These are phyloP conservation scores for Gentiana dahurica DNA, from an alignment of 257 asterid species.

Conservation along the genomic window DNA sequence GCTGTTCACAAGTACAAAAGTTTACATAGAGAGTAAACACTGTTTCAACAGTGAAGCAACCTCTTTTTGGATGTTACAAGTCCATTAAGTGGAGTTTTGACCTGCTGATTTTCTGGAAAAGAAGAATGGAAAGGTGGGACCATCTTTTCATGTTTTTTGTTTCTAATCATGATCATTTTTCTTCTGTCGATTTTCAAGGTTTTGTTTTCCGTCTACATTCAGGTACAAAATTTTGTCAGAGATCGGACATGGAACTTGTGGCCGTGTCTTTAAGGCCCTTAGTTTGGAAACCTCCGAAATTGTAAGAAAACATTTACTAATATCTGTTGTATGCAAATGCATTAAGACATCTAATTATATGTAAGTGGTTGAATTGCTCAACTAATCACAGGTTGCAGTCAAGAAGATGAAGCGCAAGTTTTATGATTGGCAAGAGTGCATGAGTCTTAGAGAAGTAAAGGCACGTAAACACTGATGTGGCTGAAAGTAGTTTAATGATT, in stretches of 20 bases:
- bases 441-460: conserved; percentile 85
- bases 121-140: conserved; percentile 68
- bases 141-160: background rate
- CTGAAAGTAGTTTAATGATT: background rate
- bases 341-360: no score
- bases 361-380: no score
- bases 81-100: conserved; percentile 36
- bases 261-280: conserved; percentile 84
- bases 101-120: conserved; percentile 7
- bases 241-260: conserved; percentile 93
- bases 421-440: conserved; percentile 82
- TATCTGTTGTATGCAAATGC: background rate
- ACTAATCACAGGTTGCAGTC: conserved; percentile 62
- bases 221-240: conserved; percentile 76
- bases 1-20: conserved; percentile 34
- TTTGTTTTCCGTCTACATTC: conserved; percentile 19
- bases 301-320: conserved; percentile 30
- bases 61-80: conserved; percentile 48
- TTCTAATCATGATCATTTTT: background rate
- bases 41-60: conserved; percentile 51
- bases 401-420: conserved; percentile 91
- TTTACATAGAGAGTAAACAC: conserved; percentile 46
- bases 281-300: conserved; percentile 67
- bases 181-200: conserved; percentile 10
- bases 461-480: conserved; percentile 21